phyloP scores from a whole-genome alignment of 2,329 filamentous ascomycete genomes.

The Diplocarpon rosae region DNA sequence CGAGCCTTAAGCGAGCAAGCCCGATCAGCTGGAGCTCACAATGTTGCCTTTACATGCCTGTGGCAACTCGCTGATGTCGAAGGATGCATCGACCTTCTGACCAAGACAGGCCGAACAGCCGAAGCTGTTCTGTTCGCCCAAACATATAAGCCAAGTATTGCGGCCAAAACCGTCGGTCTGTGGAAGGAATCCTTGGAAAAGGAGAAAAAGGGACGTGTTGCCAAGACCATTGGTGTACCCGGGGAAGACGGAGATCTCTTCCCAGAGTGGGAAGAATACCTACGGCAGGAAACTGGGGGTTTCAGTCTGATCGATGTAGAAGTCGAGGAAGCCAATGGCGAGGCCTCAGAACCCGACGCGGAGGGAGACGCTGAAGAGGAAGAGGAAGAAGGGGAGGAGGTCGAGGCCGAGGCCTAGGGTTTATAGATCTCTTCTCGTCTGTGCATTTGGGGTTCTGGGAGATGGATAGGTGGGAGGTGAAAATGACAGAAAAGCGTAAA shows the following conservation, averaged over 20 bases:
- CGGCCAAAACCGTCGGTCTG: conserved; percentile 52
- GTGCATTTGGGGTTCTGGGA: neutral
- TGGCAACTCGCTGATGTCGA: conserved; percentile 81
- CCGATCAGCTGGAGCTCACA: conserved; percentile 67
- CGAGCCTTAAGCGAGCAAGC: conserved; percentile 63
- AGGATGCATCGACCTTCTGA: conserved; percentile 68
- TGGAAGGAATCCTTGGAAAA: conserved; percentile 85
- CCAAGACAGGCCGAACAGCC: conserved; percentile 65
- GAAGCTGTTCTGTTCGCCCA: conserved; percentile 89
- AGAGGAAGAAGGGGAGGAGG: conserved; percentile 29
- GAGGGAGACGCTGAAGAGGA: conserved; percentile 26
- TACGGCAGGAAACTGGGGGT: conserved; percentile 69
- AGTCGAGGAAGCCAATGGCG: conserved; percentile 8
- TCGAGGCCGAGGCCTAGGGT: neutral
- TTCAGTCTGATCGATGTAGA: conserved; percentile 23
- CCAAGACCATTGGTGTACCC: conserved; percentile 72
- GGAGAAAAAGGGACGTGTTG: conserved; percentile 73
- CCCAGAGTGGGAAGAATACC: conserved; percentile 89
- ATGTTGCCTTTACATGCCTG: conserved; percentile 81
- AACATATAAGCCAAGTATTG: conserved; percentile 82
- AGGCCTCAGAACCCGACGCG: conserved; percentile 1
- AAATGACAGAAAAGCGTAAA: conserved; percentile 1
- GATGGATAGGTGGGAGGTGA: neutral
- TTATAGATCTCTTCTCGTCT: neutral
- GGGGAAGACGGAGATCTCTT: conserved; percentile 81